Percentiles rank a stretch among this genome's conserved stretches.
Conservation (phyloP, 2,329 filamentous ascomycete genomes). For the Trichophyton schoenleinii region DNA sequence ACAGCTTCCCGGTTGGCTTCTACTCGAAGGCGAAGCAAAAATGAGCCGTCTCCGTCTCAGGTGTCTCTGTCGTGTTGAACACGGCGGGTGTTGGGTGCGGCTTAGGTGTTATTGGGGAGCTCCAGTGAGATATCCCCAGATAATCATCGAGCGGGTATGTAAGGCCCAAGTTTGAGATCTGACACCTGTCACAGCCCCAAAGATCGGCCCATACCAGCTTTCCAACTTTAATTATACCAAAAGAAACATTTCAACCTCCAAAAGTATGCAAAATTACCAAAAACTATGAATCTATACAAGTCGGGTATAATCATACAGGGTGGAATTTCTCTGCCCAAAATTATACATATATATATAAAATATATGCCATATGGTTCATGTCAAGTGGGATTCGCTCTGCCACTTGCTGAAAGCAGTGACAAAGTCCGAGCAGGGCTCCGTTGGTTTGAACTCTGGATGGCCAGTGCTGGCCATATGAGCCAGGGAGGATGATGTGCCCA, state of each 20-base stretch:
- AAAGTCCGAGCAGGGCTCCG: slow-evolving; percentile 4
- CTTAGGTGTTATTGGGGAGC: neutral
- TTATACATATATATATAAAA: neutral
- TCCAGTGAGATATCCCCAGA: neutral
- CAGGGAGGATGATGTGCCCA: neutral
- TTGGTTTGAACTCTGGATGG: neutral
- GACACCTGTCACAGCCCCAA: neutral
- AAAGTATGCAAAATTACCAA: neutral
- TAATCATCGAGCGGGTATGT: neutral
- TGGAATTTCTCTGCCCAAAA: neutral
- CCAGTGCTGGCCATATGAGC: too few species aligned
- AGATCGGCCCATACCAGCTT: neutral
- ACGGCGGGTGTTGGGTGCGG: neutral
- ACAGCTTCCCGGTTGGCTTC: neutral
- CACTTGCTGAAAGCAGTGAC: slow-evolving; percentile 3
- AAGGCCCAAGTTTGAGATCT: neutral
- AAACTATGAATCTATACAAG: neutral
- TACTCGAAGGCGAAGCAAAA: neutral
- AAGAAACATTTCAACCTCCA: neutral
- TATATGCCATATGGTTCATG: neutral
- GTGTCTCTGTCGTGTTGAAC: neutral
- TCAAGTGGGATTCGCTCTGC: neutral
- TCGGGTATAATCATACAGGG: neutral
- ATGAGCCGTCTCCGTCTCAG: neutral
- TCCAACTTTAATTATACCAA: neutral